phyloP scores from a whole-genome alignment of 495 filamentous ascomycete genomes.

The Friedmanniomyces simplex region DNA sequence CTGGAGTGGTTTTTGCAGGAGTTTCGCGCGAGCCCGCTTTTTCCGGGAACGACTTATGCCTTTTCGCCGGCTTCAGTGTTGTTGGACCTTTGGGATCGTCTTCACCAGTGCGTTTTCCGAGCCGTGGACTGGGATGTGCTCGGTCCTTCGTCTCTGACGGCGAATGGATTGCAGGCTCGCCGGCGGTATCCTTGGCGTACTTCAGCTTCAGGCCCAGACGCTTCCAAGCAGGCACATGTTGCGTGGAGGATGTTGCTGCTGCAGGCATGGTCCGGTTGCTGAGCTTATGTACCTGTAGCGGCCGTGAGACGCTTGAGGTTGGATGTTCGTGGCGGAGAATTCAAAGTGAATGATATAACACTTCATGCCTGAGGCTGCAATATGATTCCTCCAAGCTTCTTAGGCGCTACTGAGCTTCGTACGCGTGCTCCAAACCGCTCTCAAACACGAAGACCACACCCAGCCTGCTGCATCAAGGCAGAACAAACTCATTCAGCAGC shows the following conservation, averaged over 20 bases:
- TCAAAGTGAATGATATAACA: too few species aligned
- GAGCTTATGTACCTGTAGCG: not conserved
- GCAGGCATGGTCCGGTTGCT: not conserved
- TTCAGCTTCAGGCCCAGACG: slow-evolving; percentile 68
- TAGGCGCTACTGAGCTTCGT: too few species aligned
- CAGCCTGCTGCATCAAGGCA: too few species aligned
- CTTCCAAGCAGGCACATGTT: slow-evolving; percentile 62
- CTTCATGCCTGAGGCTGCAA: too few species aligned
- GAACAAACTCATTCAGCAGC: too few species aligned
- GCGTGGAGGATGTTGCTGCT: not conserved
- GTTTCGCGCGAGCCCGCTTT: not conserved
- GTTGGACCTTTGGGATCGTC: not conserved
- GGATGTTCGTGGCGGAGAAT: too few species aligned
- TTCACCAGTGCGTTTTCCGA: not conserved
- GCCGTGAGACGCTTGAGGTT: too few species aligned
- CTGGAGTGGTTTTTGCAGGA: not conserved
- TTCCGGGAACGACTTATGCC: not conserved
- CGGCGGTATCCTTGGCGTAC: slow-evolving; percentile 40
- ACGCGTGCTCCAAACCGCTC: too few species aligned
- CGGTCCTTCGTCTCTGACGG: not conserved
- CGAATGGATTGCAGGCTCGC: slow-evolving; percentile 1
- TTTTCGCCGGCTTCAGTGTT: not conserved
- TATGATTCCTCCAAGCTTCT: too few species aligned
- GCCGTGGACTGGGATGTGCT: not conserved
- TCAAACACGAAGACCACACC: too few species aligned